Evolutionary conservation across 805 yeast species (phyloP).

Genomic region (Priceomyces fermenticarens): DNA sequence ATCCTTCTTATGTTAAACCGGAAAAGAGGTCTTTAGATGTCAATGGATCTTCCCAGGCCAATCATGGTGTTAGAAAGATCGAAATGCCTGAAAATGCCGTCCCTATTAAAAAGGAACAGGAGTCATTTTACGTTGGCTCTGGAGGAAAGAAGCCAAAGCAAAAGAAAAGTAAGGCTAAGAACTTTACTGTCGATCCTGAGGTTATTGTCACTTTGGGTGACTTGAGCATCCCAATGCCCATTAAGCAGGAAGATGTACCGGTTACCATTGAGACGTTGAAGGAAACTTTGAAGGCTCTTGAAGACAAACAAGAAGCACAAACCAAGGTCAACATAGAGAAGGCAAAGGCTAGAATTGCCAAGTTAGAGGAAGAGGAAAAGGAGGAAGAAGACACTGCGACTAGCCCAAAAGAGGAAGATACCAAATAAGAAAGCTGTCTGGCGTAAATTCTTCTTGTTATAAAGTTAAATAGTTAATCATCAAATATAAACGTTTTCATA

Average conservation of each 20-base stretch:
- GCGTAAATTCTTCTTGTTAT: too few relatives aligned
- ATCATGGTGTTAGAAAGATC: constrained; percentile 43
- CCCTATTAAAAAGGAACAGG: constrained; percentile 61
- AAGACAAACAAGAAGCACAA: constrained; percentile 72
- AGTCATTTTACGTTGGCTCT: constrained; percentile 52
- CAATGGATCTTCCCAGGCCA: constrained; percentile 19
- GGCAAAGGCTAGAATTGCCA: constrained; percentile 75
- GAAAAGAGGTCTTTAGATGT: constrained; percentile 21
- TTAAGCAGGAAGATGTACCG: constrained; percentile 67
- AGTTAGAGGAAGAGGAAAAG: constrained; percentile 52
- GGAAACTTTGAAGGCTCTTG: constrained; percentile 66
- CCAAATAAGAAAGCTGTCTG: constrained; percentile 1
- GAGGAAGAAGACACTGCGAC: constrained; percentile 24
- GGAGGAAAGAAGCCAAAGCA: constrained; percentile 42
- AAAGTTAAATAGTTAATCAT: not conserved
- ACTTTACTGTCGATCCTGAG: constrained; percentile 75
- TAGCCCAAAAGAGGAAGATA: constrained; percentile 8
- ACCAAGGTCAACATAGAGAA: constrained; percentile 72
- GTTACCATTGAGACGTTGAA: constrained; percentile 63
- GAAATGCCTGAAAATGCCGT: constrained; percentile 64
- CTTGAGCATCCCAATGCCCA: constrained; percentile 76
- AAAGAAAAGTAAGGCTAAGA: constrained; percentile 52
- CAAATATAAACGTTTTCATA: not conserved
- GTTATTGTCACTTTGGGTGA: constrained; percentile 74
- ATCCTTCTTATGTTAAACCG: constrained; percentile 71